Evolutionary conservation across 78 protist species (phyloP).

Genomic region (Dictyostelium citrinum): DNA sequence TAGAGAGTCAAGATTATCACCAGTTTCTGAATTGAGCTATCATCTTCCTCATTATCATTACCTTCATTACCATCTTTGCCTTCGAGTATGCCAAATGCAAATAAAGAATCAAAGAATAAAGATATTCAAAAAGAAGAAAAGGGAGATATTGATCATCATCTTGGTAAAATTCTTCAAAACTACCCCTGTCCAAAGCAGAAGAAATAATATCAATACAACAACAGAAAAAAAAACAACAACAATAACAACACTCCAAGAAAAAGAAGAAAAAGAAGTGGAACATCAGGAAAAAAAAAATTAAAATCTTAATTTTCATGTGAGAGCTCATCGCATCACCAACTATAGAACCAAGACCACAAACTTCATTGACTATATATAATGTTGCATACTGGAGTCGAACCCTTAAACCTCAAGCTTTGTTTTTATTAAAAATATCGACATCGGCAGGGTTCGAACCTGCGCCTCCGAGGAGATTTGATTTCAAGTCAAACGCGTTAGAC

Average conservation of each 20-base stretch:
- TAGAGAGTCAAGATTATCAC: neutral
- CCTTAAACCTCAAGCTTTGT: neutral
- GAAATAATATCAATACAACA: neutral
- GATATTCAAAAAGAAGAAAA: neutral
- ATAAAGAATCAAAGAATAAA: neutral
- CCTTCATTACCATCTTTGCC: neutral
- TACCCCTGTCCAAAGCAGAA: too few relatives aligned
- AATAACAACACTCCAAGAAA: neutral
- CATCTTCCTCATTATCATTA: neutral
- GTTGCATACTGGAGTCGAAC: neutral
- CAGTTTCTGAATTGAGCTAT: neutral
- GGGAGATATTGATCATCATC: neutral
- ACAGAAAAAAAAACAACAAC: neutral
- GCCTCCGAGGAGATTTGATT: conserved; percentile 71
- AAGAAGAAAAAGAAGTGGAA: neutral
- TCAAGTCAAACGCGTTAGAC: conserved; percentile 75
- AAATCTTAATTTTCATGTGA: too few relatives aligned
- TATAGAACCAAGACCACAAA: too few relatives aligned
- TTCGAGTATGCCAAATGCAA: neutral
- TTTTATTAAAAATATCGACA: too few relatives aligned
- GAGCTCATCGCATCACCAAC: too few relatives aligned
- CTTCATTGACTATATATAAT: too few relatives aligned
- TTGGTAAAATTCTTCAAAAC: too few relatives aligned
- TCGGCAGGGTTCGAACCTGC: conserved; percentile 77
- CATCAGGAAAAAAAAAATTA: neutral